phyloP scores from a whole-genome alignment of 306 rosid species.

The Ziziphus jujuba region DNA sequence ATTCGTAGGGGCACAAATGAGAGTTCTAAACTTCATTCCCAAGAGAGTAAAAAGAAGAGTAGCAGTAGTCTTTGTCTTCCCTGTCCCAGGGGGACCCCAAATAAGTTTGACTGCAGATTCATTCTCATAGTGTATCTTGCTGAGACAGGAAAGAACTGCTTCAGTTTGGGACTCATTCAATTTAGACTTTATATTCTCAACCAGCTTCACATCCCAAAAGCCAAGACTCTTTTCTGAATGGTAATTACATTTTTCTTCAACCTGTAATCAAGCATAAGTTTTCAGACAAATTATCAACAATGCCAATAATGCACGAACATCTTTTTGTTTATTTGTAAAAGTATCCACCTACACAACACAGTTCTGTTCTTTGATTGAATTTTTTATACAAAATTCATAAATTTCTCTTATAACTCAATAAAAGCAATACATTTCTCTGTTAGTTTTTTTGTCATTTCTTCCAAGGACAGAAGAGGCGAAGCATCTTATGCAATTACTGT shows the following conservation, averaged over 20 bases:
- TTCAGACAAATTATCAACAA: constrained; percentile 1
- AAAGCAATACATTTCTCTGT: too few relatives aligned
- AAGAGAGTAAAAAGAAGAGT: constrained; percentile 45
- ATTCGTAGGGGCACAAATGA: constrained; percentile 79
- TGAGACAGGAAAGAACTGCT: constrained; percentile 52
- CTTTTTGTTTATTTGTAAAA: too few relatives aligned
- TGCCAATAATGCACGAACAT: not conserved
- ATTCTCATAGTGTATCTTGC: constrained; percentile 28
- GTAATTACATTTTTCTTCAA: constrained; percentile 26
- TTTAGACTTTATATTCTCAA: constrained; percentile 17
- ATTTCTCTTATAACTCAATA: too few relatives aligned
- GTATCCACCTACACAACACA: too few relatives aligned
- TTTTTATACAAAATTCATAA: too few relatives aligned
- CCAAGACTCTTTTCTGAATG: constrained; percentile 9
- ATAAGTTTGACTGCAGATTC: constrained; percentile 52
- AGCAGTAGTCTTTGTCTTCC: constrained; percentile 65
- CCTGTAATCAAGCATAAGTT: constrained; percentile 34
- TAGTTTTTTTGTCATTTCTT: too few relatives aligned
- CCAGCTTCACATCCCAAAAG: constrained; percentile 1
- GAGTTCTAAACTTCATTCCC: constrained; percentile 49
- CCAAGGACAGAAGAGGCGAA: too few relatives aligned
- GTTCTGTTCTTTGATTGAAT: too few relatives aligned
- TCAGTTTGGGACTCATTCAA: constrained; percentile 61
- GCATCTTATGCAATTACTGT: too few relatives aligned
- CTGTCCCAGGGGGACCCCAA: constrained; percentile 92